These are phyloP conservation scores for Candida buenavistaensis DNA, from an alignment of 1,139 yeast genomes.

Conservation along the genomic window DNA sequence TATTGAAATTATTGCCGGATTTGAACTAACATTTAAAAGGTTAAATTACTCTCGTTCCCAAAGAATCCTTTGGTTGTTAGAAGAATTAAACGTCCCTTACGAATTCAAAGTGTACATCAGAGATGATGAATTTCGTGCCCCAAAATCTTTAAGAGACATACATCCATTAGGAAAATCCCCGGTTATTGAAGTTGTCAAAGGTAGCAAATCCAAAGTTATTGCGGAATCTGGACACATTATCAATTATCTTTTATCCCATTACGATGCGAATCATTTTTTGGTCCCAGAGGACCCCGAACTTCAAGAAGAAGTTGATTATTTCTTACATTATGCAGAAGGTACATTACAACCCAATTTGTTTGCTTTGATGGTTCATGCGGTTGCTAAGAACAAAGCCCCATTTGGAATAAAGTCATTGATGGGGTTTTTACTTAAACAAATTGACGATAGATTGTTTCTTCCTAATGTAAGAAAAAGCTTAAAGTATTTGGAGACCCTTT, in stretches of 20 bases:
- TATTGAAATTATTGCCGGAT: neutral
- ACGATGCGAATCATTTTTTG: conserved; percentile 29
- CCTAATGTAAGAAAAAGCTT: conserved; percentile 27
- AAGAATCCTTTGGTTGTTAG: conserved; percentile 41
- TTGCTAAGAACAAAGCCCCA: conserved; percentile 32
- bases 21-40: conserved; percentile 16
- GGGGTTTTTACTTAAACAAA: conserved; percentile 21
- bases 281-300: conserved; percentile 26
- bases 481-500: conserved; percentile 29
- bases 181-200: conserved; percentile 30
- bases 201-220: conserved; percentile 15
- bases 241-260: conserved; percentile 29
- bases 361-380: conserved; percentile 27
- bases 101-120: conserved; percentile 35
- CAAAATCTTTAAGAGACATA: conserved; percentile 30
- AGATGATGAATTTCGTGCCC: conserved; percentile 31
- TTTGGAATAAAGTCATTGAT: conserved; percentile 28
- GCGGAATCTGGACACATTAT: conserved; percentile 44
- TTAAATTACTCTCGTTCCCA: conserved; percentile 42
- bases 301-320: conserved; percentile 32
- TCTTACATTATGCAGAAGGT: conserved; percentile 40
- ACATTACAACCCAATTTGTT: conserved; percentile 37
- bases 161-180: conserved; percentile 48
- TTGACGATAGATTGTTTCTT: conserved; percentile 28
- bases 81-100: conserved; percentile 34